Evolutionary conservation across 306 rosid genomes (phyloP).

Genomic region (Ormosia semicastrata): DNA sequence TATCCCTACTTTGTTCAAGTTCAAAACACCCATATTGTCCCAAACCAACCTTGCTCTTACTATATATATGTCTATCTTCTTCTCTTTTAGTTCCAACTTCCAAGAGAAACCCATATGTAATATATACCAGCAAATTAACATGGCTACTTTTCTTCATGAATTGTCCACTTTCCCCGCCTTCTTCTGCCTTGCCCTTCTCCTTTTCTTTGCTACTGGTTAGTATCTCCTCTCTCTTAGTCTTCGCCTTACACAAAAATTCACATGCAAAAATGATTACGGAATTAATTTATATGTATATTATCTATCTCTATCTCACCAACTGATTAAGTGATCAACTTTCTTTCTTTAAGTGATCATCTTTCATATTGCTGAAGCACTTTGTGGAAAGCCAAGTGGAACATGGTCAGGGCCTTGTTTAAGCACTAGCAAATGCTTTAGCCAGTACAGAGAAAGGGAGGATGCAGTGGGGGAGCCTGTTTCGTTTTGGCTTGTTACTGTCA

Average conservation of each 20-base stretch:
- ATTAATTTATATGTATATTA: not conserved
- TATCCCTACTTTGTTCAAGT: too few species aligned
- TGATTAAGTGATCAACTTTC: too few species aligned
- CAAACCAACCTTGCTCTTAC: too few species aligned
- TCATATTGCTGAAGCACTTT: not conserved
- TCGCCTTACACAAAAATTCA: not conserved
- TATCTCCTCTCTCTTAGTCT: not conserved
- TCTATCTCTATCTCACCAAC: too few species aligned
- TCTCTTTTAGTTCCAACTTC: too few species aligned
- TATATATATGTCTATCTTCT: too few species aligned
- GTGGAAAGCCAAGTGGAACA: not conserved
- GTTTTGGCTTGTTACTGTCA: not conserved
- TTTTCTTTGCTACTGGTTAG: not conserved
- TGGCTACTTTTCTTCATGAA: not conserved
- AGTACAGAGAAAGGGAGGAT: not conserved
- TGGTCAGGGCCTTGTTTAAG: not conserved
- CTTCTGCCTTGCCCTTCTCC: not conserved
- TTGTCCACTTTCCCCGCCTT: not conserved
- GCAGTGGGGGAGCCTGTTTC: not conserved
- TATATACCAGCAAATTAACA: not conserved
- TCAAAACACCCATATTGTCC: too few species aligned
- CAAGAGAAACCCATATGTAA: too few species aligned
- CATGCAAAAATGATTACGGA: not conserved
- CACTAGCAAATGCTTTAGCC: not conserved
- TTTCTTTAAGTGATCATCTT: too few species aligned